Percentiles rank a stretch among this genome's conserved stretches.
These are phyloP conservation scores for Nothophaeocryptopus gaeumannii DNA, from an alignment of 2,329 filamentous ascomycete genomes.

Conservation along the genomic window DNA sequence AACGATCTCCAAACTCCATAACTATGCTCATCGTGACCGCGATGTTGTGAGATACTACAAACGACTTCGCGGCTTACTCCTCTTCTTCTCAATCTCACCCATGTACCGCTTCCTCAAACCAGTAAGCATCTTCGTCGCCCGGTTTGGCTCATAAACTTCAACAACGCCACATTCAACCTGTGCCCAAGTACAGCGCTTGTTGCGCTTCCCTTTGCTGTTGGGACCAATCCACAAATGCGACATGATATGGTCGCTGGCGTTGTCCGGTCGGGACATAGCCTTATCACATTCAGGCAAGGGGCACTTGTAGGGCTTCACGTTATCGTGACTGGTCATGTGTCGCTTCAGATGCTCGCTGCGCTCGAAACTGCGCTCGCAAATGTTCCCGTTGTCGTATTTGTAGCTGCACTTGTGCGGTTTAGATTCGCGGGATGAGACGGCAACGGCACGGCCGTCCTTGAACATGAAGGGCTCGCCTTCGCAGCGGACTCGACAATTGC, in stretches of 20 bases:
- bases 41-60: too few relatives aligned
- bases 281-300: conserved; percentile 23
- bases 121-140: conserved; percentile 16
- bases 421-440: background rate
- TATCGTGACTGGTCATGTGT: conserved; percentile 26
- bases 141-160: conserved; percentile 80
- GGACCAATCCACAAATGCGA: conserved; percentile 25
- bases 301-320: conserved; percentile 23
- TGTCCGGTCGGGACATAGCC: conserved; percentile 29
- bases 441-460: background rate
- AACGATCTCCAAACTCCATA: too few relatives aligned
- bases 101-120: conserved; percentile 15
- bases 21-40: too few relatives aligned
- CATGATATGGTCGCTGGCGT: conserved; percentile 33
- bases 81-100: background rate
- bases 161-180: conserved; percentile 57
- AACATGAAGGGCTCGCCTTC: conserved; percentile 10
- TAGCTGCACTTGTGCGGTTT: conserved; percentile 24
- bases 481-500: conserved; percentile 9
- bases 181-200: conserved; percentile 18
- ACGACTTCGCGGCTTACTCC: too few relatives aligned
- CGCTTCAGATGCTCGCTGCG: conserved; percentile 35
- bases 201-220: conserved; percentile 26
- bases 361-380: conserved; percentile 26
- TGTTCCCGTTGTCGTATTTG: conserved; percentile 9